Base-by-base conservation (phyloP, 495 filamentous ascomycete species). In the Clavariopsis aquatica region DNA sequence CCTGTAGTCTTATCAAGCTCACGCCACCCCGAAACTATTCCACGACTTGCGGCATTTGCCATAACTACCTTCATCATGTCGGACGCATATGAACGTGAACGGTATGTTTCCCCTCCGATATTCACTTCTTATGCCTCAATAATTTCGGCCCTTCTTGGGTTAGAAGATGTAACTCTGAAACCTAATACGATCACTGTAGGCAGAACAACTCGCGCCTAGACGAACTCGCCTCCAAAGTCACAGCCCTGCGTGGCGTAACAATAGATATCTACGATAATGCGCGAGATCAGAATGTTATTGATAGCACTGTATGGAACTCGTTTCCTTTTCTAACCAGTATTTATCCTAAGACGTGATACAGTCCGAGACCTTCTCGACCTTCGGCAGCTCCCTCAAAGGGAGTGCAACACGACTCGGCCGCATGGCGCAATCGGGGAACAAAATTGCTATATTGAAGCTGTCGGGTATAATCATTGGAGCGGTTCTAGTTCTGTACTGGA, bases 241-340 rank as follows among this genome's bases (percentile, higher is more conserved):
- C 90, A 47, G 91, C 92, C 34, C 83, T 98, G 55, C 92, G 93
- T 71, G 87, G 87, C 68, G 92, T 98, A n/a, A 98, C 94, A n/a
- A 86, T 97, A 47, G 91, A 98, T 78, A 98, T 98, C 74, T 96
- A 97, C 79, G 92, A 97, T 78, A 89, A 92, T 73, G 94, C 94
- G 41, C 83, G 90, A 41, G 84, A 88, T 70, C 93, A 96, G 71
- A 84, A 88, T 55, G 82, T 94, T 27, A 89, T 98, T 61, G 92
- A 98, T 74, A 83, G 84, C 69, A 91, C 90, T 46, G 92, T 96
- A 84, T 19, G 85, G 78, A 54, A 56, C 20, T 52, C 38, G n/a
- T 38, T n/a, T 46, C 22, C 43, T 22, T 2, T 17, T 43, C 38
- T 17, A n/a, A 8, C n/a, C 38, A 3, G n/a, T n/a, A n/a, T n/a